Evolutionary conservation across 129 eudicot genomes (phyloP).

Genomic region (Flaveria sonorensis): DNA sequence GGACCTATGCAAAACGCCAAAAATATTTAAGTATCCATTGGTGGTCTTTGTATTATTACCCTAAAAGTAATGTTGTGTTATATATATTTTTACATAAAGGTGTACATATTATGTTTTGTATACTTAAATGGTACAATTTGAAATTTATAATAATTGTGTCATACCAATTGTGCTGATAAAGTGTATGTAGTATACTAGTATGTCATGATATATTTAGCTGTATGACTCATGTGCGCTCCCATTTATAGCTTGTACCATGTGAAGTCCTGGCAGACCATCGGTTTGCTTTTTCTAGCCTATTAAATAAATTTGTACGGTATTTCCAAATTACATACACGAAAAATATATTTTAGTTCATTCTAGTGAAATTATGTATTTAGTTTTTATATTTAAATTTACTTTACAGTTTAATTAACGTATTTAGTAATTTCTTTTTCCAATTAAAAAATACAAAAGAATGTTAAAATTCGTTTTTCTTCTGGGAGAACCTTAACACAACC

Average conservation of each 20-base stretch:
- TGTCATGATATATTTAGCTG: slow-evolving; percentile 2
- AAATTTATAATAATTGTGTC: slow-evolving; percentile 6
- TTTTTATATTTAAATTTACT: no score
- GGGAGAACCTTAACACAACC: no score
- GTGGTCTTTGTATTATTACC: slow-evolving; percentile 34
- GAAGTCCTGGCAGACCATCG: background rate
- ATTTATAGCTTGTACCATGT: slow-evolving; percentile 17
- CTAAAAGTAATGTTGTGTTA: slow-evolving; percentile 5
- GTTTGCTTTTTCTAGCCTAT: background rate
- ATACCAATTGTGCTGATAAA: background rate
- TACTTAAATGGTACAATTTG: background rate
- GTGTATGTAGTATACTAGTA: background rate
- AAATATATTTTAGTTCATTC: background rate
- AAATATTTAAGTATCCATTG: slow-evolving; percentile 16
- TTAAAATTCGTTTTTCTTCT: no score
- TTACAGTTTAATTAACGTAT: no score
- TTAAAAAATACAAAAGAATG: no score
- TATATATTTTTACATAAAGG: slow-evolving; percentile 13
- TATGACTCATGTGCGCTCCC: slow-evolving; percentile 5
- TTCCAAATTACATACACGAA: background rate
- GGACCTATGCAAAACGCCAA: slow-evolving; percentile 20
- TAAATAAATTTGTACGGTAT: background rate
- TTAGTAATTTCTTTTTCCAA: no score
- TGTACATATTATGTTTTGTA: background rate
- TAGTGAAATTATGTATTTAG: background rate